phyloP scores from a whole-genome alignment of 768 basidiomycete genomes.

The Lenzites betulinus region DNA sequence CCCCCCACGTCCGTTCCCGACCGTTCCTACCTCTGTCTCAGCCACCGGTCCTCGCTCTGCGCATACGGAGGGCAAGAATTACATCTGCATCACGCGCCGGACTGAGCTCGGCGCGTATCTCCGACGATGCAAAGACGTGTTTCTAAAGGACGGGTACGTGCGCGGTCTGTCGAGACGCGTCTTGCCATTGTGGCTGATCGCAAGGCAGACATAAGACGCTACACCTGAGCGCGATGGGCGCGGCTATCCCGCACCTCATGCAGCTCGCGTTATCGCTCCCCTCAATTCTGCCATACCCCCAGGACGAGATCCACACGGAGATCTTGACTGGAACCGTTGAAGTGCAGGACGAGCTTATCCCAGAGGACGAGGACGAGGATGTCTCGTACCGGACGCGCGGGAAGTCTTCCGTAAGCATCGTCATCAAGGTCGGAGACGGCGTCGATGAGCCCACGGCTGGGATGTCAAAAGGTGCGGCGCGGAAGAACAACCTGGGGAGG shows the following conservation, averaged over 20 bases:
- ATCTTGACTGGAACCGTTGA: conserved; percentile 70
- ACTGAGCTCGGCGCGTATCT: conserved; percentile 73
- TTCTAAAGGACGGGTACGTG: conserved; percentile 71
- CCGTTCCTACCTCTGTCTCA: conserved; percentile 71
- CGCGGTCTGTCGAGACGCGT: background rate
- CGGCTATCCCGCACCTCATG: conserved; percentile 82
- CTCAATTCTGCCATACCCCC: conserved; percentile 64
- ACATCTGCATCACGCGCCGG: conserved; percentile 78
- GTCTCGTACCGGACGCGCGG: conserved; percentile 61
- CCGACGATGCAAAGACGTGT: conserved; percentile 70
- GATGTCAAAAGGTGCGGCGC: conserved; percentile 6
- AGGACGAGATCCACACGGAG: conserved; percentile 62
- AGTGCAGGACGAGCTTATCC: conserved; percentile 78
- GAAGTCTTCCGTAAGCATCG: conserved; percentile 67
- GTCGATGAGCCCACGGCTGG: conserved; percentile 41
- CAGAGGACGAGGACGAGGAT: conserved; percentile 73
- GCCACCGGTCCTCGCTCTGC: conserved; percentile 81
- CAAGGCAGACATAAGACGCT: conserved; percentile 65
- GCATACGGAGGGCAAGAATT: conserved; percentile 79
- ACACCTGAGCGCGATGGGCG: conserved; percentile 82
- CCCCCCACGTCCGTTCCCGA: conserved; percentile 75
- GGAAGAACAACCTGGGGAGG: conserved; percentile 6
- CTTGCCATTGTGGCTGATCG: background rate
- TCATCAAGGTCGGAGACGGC: conserved; percentile 65
- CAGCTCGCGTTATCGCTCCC: conserved; percentile 73